Evolutionary conservation across 352 stramenopile genomes (phyloP).

Genomic region (Hyaloperonospora arabidopsidis): DNA sequence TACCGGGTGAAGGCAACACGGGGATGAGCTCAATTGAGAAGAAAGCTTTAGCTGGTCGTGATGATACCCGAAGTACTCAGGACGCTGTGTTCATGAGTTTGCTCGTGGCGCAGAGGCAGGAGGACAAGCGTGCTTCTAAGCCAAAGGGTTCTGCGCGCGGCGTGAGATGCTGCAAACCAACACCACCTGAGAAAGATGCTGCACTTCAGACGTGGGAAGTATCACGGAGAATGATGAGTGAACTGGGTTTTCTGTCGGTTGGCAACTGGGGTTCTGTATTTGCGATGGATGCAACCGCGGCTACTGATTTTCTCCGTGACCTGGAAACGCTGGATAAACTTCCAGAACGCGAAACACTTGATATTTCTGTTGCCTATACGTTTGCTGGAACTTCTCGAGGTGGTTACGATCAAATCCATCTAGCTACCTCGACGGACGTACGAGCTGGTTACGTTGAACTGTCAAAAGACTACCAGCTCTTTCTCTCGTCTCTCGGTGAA

Average conservation of each 20-base stretch:
- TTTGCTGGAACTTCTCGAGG: constrained; percentile 56
- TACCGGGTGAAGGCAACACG: constrained; percentile 61
- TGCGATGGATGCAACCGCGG: constrained; percentile 48
- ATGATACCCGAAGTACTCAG: constrained; percentile 46
- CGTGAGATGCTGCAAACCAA: constrained; percentile 31
- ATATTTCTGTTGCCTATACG: constrained; percentile 72
- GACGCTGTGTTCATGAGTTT: constrained; percentile 65
- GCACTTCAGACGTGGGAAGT: constrained; percentile 63
- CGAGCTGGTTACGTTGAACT: constrained; percentile 31
- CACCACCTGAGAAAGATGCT: constrained; percentile 42
- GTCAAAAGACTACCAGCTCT: constrained; percentile 65
- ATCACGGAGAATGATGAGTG: constrained; percentile 75
- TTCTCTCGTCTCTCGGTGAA: constrained; percentile 63
- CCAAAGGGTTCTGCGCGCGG: constrained; percentile 19
- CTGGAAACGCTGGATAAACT: constrained; percentile 70
- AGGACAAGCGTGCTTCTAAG: constrained; percentile 34
- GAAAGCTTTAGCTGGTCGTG: constrained; percentile 45
- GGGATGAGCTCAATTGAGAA: constrained; percentile 62
- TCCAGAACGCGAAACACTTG: constrained; percentile 69
- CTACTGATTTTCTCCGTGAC: constrained; percentile 50
- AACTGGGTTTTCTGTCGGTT: constrained; percentile 75
- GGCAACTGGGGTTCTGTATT: constrained; percentile 83
- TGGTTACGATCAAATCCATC: constrained; percentile 68
- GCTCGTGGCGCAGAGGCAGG: constrained; percentile 45
- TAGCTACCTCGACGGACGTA: constrained; percentile 50